phyloP scores from a whole-genome alignment of 345 rosid species.

The Populus davidiana region DNA sequence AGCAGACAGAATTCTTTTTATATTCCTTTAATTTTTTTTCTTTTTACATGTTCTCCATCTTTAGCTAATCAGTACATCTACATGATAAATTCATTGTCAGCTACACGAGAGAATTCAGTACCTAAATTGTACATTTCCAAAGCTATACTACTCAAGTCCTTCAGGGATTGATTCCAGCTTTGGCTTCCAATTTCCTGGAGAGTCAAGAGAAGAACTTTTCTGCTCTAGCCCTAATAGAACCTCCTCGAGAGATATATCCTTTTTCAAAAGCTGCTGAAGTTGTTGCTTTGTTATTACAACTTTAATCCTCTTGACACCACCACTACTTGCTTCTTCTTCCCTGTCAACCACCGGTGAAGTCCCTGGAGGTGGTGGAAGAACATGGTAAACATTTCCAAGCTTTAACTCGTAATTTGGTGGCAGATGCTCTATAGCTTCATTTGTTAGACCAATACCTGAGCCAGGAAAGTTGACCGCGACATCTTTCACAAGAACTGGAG shows the following conservation, averaged over 20 bases:
- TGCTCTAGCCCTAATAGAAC: conserved; percentile 14
- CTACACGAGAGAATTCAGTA: not conserved
- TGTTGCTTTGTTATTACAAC: conserved; percentile 44
- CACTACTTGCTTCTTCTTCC: not conserved
- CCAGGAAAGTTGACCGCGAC: conserved; percentile 12
- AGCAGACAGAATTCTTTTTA: not conserved
- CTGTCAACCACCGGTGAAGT: not conserved
- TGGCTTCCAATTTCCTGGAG: conserved; percentile 42
- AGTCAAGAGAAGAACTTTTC: conserved; percentile 9
- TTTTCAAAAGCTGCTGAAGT: conserved; percentile 25
- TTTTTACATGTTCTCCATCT: not conserved
- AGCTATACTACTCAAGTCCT: conserved; percentile 27
- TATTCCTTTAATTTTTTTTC: not conserved
- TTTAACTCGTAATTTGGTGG: conserved; percentile 23
- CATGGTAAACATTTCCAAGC: conserved; percentile 28
- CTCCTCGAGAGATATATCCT: conserved; percentile 27
- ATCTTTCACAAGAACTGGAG: conserved; percentile 33
- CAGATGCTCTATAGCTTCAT: conserved; percentile 13
- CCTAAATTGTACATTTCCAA: not conserved
- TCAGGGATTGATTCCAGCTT: conserved; percentile 47
- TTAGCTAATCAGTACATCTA: not conserved
- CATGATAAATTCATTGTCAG: not conserved
- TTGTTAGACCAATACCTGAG: conserved; percentile 24
- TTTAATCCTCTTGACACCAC: conserved; percentile 33
- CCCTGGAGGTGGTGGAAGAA: conserved; percentile 17